A percentile compares a stretch with the other conserved stretches of the same genome.
Evolutionary conservation across 2,329 filamentous ascomycete species (phyloP).

Genomic region (Cladophialophora carrionii): DNA sequence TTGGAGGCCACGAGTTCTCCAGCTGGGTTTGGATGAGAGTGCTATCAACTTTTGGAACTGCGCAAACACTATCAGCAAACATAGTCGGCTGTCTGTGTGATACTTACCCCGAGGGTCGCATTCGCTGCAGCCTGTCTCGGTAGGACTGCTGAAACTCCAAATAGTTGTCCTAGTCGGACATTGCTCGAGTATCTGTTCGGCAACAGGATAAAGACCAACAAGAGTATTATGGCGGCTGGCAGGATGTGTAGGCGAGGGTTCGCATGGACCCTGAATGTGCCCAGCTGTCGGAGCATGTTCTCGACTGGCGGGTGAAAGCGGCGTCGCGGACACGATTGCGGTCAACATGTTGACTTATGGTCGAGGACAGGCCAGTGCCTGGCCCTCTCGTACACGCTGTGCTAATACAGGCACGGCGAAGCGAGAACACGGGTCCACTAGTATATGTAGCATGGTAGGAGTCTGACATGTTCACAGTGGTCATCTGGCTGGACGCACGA

Average conservation of each 20-base stretch:
- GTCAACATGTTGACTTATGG: background rate
- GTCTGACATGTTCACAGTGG: background rate
- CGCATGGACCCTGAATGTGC: background rate
- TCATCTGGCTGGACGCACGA: background rate
- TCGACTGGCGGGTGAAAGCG: too few relatives aligned
- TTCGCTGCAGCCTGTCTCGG: constrained; percentile 30
- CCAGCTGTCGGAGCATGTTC: constrained; percentile 6
- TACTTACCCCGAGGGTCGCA: constrained; percentile 16
- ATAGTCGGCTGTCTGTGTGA: background rate
- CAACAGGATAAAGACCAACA: constrained; percentile 1
- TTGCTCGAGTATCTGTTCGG: background rate
- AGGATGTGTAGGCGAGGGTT: background rate
- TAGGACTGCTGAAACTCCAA: background rate
- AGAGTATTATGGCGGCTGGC: background rate
- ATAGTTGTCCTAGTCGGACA: background rate
- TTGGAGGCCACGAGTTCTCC: constrained; percentile 45
- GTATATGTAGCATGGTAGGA: background rate
- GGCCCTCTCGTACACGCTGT: background rate
- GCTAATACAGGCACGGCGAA: background rate
- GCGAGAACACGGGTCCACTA: background rate
- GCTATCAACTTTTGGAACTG: constrained; percentile 43
- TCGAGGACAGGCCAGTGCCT: background rate
- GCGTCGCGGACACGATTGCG: background rate
- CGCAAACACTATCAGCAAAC: background rate
- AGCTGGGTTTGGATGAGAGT: constrained; percentile 43